Percentiles rank a stretch among this genome's conserved stretches.
These are phyloP conservation scores for Cryphonectria carpinicola DNA, from an alignment of 2,329 filamentous ascomycete genomes.

Conservation along the genomic window DNA sequence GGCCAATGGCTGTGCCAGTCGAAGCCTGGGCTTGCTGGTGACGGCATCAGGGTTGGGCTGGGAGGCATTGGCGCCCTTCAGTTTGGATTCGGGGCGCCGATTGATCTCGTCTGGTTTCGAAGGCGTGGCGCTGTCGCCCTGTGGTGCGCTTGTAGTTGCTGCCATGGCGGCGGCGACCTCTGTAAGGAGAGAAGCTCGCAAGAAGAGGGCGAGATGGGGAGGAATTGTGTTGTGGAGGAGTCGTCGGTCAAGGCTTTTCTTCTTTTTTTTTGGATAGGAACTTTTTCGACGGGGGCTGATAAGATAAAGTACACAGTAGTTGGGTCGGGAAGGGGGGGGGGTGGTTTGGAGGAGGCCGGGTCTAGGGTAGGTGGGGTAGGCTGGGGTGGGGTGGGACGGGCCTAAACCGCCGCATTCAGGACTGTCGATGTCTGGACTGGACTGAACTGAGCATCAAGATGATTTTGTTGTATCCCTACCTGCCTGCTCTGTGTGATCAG, in stretches of 20 bases:
- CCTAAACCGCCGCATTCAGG: neutral
- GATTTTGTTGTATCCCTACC: neutral
- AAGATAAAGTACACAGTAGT: conserved; percentile 4
- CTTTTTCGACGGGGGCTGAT: conserved; percentile 13
- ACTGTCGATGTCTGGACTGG: neutral
- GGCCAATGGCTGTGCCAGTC: conserved; percentile 29
- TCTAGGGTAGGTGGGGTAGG: neutral
- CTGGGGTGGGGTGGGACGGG: neutral
- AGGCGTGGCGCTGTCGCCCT: neutral
- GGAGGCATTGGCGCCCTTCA: neutral
- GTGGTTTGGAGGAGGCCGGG: no score
- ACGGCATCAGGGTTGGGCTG: neutral
- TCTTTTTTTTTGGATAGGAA: neutral
- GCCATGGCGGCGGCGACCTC: neutral
- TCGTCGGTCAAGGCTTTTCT: no score
- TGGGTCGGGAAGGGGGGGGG: no score
- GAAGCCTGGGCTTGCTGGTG: conserved; percentile 12
- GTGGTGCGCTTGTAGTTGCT: neutral
- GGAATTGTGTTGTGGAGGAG: neutral
- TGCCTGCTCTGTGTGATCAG: neutral
- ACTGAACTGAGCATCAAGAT: neutral
- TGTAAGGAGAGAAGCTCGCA: neutral
- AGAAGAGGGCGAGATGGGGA: no score
- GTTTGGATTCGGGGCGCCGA: neutral
- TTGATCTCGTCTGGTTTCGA: neutral